phyloP scores from a whole-genome alignment of 495 filamentous ascomycete genomes.

The Xylaria telfairii region DNA sequence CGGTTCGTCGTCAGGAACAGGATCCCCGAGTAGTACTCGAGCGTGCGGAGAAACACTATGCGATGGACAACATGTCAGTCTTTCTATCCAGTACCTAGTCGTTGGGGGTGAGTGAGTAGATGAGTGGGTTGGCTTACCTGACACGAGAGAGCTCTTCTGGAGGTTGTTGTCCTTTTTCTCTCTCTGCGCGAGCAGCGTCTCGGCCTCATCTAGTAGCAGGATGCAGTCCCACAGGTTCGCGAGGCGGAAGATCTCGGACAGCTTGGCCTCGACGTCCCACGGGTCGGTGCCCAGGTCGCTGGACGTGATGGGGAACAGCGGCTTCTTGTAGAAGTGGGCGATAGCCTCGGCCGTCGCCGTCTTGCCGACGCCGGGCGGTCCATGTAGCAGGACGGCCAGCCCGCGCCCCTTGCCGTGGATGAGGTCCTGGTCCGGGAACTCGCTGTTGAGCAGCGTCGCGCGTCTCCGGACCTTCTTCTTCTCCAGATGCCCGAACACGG shows the following conservation, averaged over 20 bases:
- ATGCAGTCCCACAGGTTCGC: slow-evolving; percentile 63
- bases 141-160: slow-evolving; percentile 27
- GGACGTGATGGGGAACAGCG: slow-evolving; percentile 60
- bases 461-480: slow-evolving; percentile 43
- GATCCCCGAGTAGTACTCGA: slow-evolving; percentile 66
- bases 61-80: not conserved
- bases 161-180: slow-evolving; percentile 47
- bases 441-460: slow-evolving; percentile 62
- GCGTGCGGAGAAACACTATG: slow-evolving; percentile 56
- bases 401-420: slow-evolving; percentile 63
- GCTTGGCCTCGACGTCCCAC: slow-evolving; percentile 37
- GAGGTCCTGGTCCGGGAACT: slow-evolving; percentile 63
- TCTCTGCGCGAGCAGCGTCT: slow-evolving; percentile 57
- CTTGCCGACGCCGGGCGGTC: slow-evolving; percentile 66
- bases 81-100: not conserved
- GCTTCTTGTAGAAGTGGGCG: slow-evolving; percentile 54
- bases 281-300: slow-evolving; percentile 61
- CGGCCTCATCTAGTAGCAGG: slow-evolving; percentile 60
- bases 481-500: slow-evolving; percentile 54
- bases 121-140: slow-evolving; percentile 2
- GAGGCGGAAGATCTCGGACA: slow-evolving; percentile 58
- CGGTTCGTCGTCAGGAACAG: slow-evolving; percentile 65
- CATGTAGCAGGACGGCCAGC: slow-evolving; percentile 58
- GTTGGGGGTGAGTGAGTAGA: not conserved
- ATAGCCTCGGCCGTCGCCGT: slow-evolving; percentile 63